Percentiles rank a stretch among this genome's conserved stretches.
These are phyloP conservation scores for Thelonectria olida DNA, from an alignment of 2,329 filamentous ascomycete genomes.

Conservation along the genomic window DNA sequence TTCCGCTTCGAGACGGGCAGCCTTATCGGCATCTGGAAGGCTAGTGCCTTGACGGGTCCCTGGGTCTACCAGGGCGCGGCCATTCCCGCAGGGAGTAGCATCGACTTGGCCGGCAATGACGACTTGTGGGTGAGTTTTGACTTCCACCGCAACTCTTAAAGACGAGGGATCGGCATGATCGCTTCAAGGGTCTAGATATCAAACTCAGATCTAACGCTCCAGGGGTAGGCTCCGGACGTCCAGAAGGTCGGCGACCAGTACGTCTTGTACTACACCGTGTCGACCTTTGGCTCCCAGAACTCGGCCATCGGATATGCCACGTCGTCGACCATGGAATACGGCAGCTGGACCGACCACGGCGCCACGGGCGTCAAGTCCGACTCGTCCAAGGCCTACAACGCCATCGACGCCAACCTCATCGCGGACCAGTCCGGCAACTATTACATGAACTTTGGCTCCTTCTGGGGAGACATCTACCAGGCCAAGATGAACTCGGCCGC, in stretches of 20 bases:
- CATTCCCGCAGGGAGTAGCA: constrained; percentile 49
- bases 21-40: constrained; percentile 51
- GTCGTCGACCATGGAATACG: constrained; percentile 57
- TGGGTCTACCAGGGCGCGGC: constrained; percentile 55
- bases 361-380: constrained; percentile 59
- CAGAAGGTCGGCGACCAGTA: constrained; percentile 64
- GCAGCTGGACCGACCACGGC: constrained; percentile 69
- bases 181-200: background rate
- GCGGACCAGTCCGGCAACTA: constrained; percentile 48
- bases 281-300: constrained; percentile 66
- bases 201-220: background rate
- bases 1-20: constrained; percentile 55
- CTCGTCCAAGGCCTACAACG: constrained; percentile 59
- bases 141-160: background rate
- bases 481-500: constrained; percentile 56
- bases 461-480: constrained; percentile 73
- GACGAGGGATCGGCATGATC: background rate
- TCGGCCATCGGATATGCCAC: constrained; percentile 68
- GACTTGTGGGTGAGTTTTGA: constrained; percentile 53
- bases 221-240: constrained; percentile 23
- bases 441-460: constrained; percentile 72
- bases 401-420: constrained; percentile 68
- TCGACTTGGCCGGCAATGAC: constrained; percentile 50
- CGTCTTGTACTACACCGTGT: constrained; percentile 73
- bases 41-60: constrained; percentile 49